Evolutionary conservation across 2,329 filamentous ascomycete genomes (phyloP).

Genomic region (Cercospora zeina): DNA sequence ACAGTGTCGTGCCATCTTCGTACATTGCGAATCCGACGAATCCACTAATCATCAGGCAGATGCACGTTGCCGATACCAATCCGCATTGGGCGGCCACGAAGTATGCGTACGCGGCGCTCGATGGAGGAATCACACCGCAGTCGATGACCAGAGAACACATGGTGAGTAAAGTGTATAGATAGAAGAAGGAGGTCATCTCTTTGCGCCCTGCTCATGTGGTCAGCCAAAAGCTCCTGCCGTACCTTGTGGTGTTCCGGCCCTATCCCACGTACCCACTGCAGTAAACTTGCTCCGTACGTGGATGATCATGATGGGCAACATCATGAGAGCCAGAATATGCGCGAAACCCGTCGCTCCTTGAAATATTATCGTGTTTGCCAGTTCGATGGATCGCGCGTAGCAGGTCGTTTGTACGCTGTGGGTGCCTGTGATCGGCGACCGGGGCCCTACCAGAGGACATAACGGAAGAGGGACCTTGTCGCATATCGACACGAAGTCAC

Average conservation of each 20-base stretch:
- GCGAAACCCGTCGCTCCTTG: constrained; percentile 86
- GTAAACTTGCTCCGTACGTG: constrained; percentile 98
- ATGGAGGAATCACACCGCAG: constrained; percentile 84
- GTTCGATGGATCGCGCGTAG: constrained; percentile 90
- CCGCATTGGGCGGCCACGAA: constrained; percentile 87
- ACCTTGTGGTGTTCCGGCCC: background rate
- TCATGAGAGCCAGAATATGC: constrained; percentile 84
- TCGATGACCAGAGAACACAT: constrained; percentile 88
- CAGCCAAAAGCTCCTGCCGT: constrained; percentile 11
- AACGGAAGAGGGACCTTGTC: constrained; percentile 79
- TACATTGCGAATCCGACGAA: constrained; percentile 99
- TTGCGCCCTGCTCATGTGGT: constrained; percentile 57
- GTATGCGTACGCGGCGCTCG: constrained; percentile 79
- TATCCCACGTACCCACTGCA: constrained; percentile 72
- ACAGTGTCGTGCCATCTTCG: constrained; percentile 91
- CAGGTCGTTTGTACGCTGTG: constrained; percentile 78
- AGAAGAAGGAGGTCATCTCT: constrained; percentile 88
- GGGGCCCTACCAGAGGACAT: constrained; percentile 79
- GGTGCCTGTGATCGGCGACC: constrained; percentile 66
- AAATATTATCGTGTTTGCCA: constrained; percentile 98
- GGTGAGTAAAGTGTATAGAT: constrained; percentile 88
- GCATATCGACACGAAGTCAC: constrained; percentile 87
- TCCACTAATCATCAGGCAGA: constrained; percentile 89
- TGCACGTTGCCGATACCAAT: constrained; percentile 79
- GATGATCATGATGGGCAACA: constrained; percentile 97